phyloP scores from a whole-genome alignment of 2,329 filamentous ascomycete species.

The Laburnicola sp. region DNA sequence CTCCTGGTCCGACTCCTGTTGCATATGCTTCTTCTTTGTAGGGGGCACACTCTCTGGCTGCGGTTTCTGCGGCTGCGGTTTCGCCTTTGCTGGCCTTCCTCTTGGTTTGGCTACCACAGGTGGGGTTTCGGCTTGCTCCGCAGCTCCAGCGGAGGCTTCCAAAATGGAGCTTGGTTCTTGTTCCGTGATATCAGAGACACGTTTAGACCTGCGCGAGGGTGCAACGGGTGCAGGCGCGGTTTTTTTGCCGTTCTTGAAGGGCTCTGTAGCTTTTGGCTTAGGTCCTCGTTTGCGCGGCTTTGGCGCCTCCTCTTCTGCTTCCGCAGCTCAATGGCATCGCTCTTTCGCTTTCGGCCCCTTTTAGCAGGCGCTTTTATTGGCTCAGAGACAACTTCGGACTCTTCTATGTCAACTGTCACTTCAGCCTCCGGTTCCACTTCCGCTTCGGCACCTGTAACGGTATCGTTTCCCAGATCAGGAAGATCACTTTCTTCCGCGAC shows the following conservation, averaged over 20 bases:
- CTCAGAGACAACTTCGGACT: conserved; percentile 33
- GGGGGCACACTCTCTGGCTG: conserved; percentile 16
- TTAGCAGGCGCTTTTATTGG: conserved; percentile 30
- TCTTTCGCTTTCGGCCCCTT: conserved; percentile 37
- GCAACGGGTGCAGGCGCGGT: conserved; percentile 15
- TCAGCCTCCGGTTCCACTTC: conserved; percentile 22
- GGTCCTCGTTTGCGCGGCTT: conserved; percentile 27
- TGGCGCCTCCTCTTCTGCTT: conserved; percentile 19
- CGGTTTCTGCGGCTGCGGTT: conserved; percentile 12
- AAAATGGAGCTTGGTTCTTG: conserved; percentile 26
- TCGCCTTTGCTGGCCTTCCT: conserved; percentile 30
- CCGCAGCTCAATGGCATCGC: conserved; percentile 24
- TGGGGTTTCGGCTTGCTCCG: conserved; percentile 28
- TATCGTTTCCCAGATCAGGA: conserved; percentile 35
- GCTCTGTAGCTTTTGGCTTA: conserved; percentile 12
- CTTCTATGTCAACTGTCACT: conserved; percentile 27
- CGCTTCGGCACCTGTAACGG: conserved; percentile 20
- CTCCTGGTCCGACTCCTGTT: conserved; percentile 8
- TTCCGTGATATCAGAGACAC: conserved; percentile 35
- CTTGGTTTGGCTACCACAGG: conserved; percentile 27
- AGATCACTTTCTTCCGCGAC: conserved; percentile 35
- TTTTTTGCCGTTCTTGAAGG: conserved; percentile 29
- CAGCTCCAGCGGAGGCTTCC: conserved; percentile 29
- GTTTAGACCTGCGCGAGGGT: conserved; percentile 31
- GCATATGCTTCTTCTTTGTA: conserved; percentile 15